A percentile compares a stretch with the other conserved stretches of the same genome.
phyloP scores from a whole-genome alignment of 305 asterid species.

The Fraxinus dipetala region DNA sequence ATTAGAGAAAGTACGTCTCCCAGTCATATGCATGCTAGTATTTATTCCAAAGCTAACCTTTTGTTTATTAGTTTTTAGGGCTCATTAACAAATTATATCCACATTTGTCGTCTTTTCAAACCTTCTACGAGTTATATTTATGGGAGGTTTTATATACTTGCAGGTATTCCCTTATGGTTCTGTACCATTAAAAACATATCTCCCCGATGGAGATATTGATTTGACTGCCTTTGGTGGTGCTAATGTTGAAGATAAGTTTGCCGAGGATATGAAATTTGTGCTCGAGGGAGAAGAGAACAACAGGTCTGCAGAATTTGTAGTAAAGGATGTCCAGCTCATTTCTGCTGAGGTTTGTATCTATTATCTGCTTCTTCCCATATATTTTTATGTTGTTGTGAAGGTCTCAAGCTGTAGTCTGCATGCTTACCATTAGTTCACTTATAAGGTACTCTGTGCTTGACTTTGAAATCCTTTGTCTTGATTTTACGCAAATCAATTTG shows the following conservation, averaged over 20 bases:
- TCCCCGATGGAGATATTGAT: constrained; percentile 97
- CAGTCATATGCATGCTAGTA: not conserved
- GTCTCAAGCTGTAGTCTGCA: not conserved
- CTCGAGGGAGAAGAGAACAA: constrained; percentile 65
- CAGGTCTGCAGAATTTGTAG: constrained; percentile 44
- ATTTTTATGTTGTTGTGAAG: not conserved
- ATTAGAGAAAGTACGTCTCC: not conserved
- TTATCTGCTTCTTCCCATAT: not conserved
- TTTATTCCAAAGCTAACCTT: not conserved
- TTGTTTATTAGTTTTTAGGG: constrained; percentile 8
- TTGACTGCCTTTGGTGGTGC: constrained; percentile 69
- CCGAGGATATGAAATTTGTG: constrained; percentile 48
- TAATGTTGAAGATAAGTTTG: constrained; percentile 59
- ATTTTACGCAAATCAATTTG: constrained; percentile 10
- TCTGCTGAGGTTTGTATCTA: constrained; percentile 71
- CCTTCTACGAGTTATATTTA: constrained; percentile 19
- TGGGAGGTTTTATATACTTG: constrained; percentile 23
- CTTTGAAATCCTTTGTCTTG: not conserved
- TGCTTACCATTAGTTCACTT: not conserved
- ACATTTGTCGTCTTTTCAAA: not conserved
- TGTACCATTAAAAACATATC: constrained; percentile 86
- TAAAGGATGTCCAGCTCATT: constrained; percentile 79
- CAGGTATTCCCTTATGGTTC: constrained; percentile 95
- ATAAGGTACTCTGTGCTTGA: not conserved
- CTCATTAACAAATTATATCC: not conserved